Conservation (phyloP, 2,329 filamentous ascomycete species). For the Sporothrix luriei region DNA sequence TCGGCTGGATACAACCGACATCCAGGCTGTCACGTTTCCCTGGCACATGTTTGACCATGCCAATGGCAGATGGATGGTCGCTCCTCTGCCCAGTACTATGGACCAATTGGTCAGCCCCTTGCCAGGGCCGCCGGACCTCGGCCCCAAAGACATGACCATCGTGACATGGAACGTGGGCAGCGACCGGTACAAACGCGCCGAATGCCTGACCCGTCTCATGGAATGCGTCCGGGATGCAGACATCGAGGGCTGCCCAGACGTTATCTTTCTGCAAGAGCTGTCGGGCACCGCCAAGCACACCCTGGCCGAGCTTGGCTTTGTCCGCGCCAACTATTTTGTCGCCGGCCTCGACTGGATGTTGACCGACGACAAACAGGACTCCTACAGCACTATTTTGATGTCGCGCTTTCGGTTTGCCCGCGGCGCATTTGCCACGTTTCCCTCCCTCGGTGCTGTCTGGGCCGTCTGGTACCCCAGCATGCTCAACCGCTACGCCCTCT, state of each 20-base stretch:
- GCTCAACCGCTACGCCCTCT: constrained; percentile 44
- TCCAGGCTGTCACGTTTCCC: background rate
- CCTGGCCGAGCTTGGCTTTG: constrained; percentile 38
- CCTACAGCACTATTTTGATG: constrained; percentile 40
- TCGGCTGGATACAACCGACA: background rate
- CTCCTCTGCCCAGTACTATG: background rate
- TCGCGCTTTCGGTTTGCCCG: constrained; percentile 39
- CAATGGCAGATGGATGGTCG: background rate
- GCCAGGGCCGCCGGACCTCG: background rate
- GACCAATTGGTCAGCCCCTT: background rate
- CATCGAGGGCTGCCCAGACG: constrained; percentile 34
- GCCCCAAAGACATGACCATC: constrained; percentile 34
- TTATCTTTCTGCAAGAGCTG: constrained; percentile 46
- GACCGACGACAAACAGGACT: constrained; percentile 30
- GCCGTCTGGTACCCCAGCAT: constrained; percentile 37
- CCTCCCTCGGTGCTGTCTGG: constrained; percentile 34
- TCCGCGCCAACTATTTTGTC: constrained; percentile 41
- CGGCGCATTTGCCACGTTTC: constrained; percentile 41
- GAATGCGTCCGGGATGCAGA: constrained; percentile 35
- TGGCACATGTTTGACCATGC: background rate
- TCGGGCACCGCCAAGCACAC: constrained; percentile 36
- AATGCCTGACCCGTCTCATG: constrained; percentile 40
- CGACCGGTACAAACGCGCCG: constrained; percentile 28
- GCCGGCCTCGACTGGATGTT: constrained; percentile 40
- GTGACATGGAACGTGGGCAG: constrained; percentile 44